Base-by-base conservation (phyloP, 1,284 basidiomycete genomes). In the Cystobasidiaceae sp. region DNA sequence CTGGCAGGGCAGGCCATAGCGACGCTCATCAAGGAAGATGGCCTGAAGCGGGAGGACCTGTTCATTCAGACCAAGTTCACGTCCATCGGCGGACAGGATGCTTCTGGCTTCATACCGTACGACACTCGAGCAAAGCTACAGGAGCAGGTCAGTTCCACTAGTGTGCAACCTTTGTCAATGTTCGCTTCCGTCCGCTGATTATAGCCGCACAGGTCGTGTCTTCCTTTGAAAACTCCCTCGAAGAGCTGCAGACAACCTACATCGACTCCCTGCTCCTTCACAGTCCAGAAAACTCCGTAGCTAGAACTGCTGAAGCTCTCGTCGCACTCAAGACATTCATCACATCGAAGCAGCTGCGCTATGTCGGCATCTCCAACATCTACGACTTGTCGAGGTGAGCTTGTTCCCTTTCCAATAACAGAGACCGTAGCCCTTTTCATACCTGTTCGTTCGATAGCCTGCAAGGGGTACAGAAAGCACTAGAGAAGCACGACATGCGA, bases 21-120 rank as follows among this genome's bases (percentile, higher is more conserved):
- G 43, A 78, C 79, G 37, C 76, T 86, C 5, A 73, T 81, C 58
- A 77, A 76, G 3, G 79, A 84, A 54, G 82, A 86, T 61, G 76
- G 78, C 4, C 79, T 86, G 44, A 79, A 79, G 52, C 81, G 87
- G n/a, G 80, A 85, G 70, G 82, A 84, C 51, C 69, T 88, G 2
- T 87, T 82, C 73, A 73, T 88, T 34, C 89, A 90, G 75, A 89
- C 89, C 23, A 90, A 91, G 86, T 88, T 82, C 74, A 90, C 89
- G 0, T 79, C 86, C 0, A 78, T 88, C 28, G 78, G 78, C 23
- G 88, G 88, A 4, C 89, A 90, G 75, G 87, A 89, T 73, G 75
- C 71, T 2, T 77, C 79, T 54, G 82, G 86, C 70, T 85, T 86
- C 0, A 77, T 90, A 32, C 89, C 89, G 0, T 90, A 90, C 76